Conservation (phyloP, 2,329 filamentous ascomycete species). For the Eutypa lata region DNA sequence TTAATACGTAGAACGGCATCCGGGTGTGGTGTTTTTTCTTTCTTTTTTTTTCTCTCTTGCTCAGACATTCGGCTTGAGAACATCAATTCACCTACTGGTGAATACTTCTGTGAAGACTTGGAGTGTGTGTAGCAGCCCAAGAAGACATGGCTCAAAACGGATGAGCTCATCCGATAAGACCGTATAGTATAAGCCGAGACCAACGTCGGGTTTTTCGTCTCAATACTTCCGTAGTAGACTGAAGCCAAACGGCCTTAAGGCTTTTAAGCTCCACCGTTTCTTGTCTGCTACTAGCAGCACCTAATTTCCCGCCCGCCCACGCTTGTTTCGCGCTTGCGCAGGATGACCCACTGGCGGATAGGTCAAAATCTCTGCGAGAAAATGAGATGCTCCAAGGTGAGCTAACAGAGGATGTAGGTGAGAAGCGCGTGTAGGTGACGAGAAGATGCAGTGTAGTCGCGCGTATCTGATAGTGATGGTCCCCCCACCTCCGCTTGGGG, state of each 20-base stretch:
- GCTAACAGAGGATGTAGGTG: neutral
- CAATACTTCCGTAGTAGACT: neutral
- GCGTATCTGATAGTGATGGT: neutral
- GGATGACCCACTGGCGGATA: neutral
- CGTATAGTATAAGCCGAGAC: too few species aligned
- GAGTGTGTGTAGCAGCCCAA: too few species aligned
- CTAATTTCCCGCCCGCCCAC: conserved; percentile 16
- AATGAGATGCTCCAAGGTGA: neutral
- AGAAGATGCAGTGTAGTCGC: neutral
- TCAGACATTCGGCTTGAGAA: too few species aligned
- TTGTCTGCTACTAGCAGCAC: conserved; percentile 3
- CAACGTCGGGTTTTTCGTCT: too few species aligned
- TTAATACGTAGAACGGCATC: neutral
- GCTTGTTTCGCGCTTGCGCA: conserved; percentile 11
- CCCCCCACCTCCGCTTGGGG: neutral
- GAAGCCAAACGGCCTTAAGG: neutral
- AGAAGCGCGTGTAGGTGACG: neutral
- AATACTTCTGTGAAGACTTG: too few species aligned
- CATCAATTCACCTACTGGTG: too few species aligned
- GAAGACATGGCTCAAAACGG: too few species aligned
- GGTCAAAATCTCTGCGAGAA: neutral
- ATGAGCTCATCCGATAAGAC: too few species aligned
- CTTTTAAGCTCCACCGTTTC: conserved; percentile 6
- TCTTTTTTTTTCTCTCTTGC: too few species aligned
- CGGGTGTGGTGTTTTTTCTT: neutral